These are phyloP conservation scores for Gnomoniopsis sp. DNA, from an alignment of 2,329 filamentous ascomycete species.

Conservation along the genomic window DNA sequence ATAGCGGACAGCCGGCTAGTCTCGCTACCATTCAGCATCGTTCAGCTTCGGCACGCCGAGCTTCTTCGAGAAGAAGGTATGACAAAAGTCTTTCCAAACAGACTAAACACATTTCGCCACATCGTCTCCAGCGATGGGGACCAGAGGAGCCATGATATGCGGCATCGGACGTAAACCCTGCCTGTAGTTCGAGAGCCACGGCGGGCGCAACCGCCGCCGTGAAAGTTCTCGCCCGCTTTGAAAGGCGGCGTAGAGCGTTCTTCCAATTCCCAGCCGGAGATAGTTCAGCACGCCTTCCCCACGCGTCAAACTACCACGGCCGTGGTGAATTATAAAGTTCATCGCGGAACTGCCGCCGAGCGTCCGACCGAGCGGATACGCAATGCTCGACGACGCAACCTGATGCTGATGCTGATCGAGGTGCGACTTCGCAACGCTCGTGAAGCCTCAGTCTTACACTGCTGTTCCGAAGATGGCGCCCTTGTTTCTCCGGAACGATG, in stretches of 20 bases:
- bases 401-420: slow-evolving; percentile 28
- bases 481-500: slow-evolving; percentile 34
- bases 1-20: not conserved
- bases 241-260: not conserved
- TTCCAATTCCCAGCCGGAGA: slow-evolving; percentile 55
- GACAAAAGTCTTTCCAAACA: not conserved
- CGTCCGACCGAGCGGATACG: slow-evolving; percentile 43
- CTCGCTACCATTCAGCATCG: not conserved
- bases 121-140: not conserved
- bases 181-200: not conserved
- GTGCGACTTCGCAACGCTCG: slow-evolving; percentile 35
- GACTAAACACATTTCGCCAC: not conserved
- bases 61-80: not conserved
- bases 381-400: slow-evolving; percentile 30
- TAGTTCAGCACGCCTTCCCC: slow-evolving; percentile 56
- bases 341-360: slow-evolving; percentile 62
- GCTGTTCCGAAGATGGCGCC: slow-evolving; percentile 33
- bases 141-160: not conserved
- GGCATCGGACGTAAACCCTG: not conserved
- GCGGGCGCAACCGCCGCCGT: not conserved
- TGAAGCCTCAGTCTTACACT: slow-evolving; percentile 38
- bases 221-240: slow-evolving; percentile 3
- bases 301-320: slow-evolving; percentile 51
- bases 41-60: not conserved
- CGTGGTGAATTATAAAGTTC: slow-evolving; percentile 55